Conservation (phyloP, 2,329 filamentous ascomycete genomes). For the Pseudonectria buxi region DNA sequence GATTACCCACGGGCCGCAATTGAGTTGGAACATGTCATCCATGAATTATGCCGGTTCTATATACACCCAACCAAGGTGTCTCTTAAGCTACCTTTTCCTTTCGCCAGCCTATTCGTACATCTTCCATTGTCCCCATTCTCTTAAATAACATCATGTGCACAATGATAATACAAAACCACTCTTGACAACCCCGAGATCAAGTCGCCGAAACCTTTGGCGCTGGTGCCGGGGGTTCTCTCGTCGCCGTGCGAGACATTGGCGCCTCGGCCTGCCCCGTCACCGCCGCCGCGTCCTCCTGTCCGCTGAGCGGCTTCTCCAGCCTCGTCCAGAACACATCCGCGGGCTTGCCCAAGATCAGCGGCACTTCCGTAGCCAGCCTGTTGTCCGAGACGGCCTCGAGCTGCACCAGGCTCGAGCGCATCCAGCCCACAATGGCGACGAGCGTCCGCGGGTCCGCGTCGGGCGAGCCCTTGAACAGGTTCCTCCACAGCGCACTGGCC, state of each 20-base stretch:
- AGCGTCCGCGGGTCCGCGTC: slow-evolving; percentile 45
- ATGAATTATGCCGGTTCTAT: slow-evolving; percentile 11
- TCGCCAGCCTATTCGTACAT: slow-evolving; percentile 16
- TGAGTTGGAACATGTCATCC: slow-evolving; percentile 8
- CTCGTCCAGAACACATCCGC: slow-evolving; percentile 39
- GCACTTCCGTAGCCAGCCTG: slow-evolving; percentile 24
- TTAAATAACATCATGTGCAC: slow-evolving; percentile 8
- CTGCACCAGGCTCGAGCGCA: slow-evolving; percentile 40
- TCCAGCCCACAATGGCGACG: slow-evolving; percentile 51
- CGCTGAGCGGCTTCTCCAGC: slow-evolving; percentile 33
- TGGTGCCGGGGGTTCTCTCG: slow-evolving; percentile 5
- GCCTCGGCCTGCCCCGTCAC: slow-evolving; percentile 12
- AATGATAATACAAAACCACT: slow-evolving; percentile 19
- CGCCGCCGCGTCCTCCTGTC: slow-evolving; percentile 20
- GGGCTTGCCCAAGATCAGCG: slow-evolving; percentile 29
- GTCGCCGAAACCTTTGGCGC: slow-evolving; percentile 16
- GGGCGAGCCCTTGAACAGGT: slow-evolving; percentile 70
- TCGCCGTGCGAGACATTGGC: slow-evolving; percentile 7
- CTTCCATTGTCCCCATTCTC: slow-evolving; percentile 2
- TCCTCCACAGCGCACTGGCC: slow-evolving; percentile 83
- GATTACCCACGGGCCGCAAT: too few relatives aligned
- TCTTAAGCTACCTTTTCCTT: slow-evolving; percentile 1
- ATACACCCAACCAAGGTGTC: slow-evolving; percentile 8
- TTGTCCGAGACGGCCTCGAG: slow-evolving; percentile 46
- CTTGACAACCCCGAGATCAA: slow-evolving; percentile 1